phyloP scores from a whole-genome alignment of 768 basidiomycete genomes.

The Suillus discolor region DNA sequence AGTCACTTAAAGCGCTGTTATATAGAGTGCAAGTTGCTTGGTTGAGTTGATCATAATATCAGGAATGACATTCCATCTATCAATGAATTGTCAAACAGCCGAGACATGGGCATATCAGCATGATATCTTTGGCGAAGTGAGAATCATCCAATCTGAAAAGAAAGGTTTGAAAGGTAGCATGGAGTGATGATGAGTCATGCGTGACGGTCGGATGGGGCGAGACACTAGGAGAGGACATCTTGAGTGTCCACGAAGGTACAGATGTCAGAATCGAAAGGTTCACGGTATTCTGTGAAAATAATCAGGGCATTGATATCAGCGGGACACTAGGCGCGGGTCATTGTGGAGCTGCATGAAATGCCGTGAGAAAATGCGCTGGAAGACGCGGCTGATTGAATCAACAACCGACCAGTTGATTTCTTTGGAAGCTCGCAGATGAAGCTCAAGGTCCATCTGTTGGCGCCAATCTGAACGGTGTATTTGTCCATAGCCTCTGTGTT shows the following conservation, averaged over 20 bases:
- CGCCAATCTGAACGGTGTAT: constrained; percentile 44
- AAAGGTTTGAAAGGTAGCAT: constrained; percentile 36
- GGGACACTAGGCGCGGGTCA: constrained; percentile 24
- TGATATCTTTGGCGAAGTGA: constrained; percentile 61
- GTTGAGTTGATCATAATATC: not conserved
- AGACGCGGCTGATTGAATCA: constrained; percentile 48
- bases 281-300: constrained; percentile 9
- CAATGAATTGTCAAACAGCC: constrained; percentile 47
- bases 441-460: constrained; percentile 58
- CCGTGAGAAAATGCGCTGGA: constrained; percentile 41
- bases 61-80: constrained; percentile 25
- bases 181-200: constrained; percentile 44
- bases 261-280: constrained; percentile 20
- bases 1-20: not conserved
- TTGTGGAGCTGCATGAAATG: constrained; percentile 23
- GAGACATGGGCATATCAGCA: constrained; percentile 72
- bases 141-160: constrained; percentile 48
- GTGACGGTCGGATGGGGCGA: constrained; percentile 33
- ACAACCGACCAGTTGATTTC: constrained; percentile 55
- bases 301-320: constrained; percentile 34
- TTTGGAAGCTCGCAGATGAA: constrained; percentile 45
- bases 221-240: not conserved
- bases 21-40: not conserved
- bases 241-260: constrained; percentile 14
- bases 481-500: not conserved